A percentile compares a stretch with the other conserved stretches of the same genome.
Evolutionary conservation across 176 grass and related monocot species (phyloP).

Genomic region (Rhynchospora breviuscula): DNA sequence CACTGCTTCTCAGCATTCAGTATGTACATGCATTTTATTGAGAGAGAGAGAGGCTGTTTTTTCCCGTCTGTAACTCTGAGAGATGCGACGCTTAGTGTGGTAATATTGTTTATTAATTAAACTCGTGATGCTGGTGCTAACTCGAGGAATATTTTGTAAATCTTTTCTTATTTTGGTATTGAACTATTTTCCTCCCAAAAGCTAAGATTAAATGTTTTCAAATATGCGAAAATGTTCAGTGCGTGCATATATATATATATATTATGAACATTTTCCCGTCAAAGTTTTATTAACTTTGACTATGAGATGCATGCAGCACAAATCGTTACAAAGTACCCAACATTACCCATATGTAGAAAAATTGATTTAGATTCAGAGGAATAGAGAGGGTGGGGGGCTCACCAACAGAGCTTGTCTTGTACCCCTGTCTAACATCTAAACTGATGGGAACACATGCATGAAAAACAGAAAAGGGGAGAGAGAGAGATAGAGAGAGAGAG

Average conservation of each 20-base stretch:
- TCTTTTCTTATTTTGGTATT: background rate
- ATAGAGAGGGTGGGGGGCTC: slow-evolving; percentile 57
- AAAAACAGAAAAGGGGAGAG: slow-evolving; percentile 73
- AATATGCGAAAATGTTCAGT: background rate
- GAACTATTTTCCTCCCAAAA: background rate
- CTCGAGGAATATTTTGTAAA: background rate
- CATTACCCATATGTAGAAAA: background rate
- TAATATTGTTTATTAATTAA: background rate
- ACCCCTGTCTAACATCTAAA: slow-evolving; percentile 43
- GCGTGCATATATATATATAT: background rate
- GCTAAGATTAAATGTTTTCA: background rate
- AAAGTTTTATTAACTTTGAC: slow-evolving; percentile 30
- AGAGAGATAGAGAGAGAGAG: slow-evolving; percentile 27
- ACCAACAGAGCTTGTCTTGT: slow-evolving; percentile 78
- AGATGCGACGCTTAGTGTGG: background rate
- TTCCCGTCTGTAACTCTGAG: background rate
- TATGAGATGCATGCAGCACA: background rate
- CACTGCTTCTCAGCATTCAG: slow-evolving; percentile 52
- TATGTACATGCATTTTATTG: slow-evolving; percentile 12
- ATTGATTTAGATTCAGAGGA: slow-evolving; percentile 31
- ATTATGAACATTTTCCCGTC: background rate
- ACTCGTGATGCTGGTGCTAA: background rate
- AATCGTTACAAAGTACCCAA: background rate
- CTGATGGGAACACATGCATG: slow-evolving; percentile 88
- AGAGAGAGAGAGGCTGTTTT: background rate